Conservation (phyloP, 441 rosid species). For the Viola pubescens region DNA sequence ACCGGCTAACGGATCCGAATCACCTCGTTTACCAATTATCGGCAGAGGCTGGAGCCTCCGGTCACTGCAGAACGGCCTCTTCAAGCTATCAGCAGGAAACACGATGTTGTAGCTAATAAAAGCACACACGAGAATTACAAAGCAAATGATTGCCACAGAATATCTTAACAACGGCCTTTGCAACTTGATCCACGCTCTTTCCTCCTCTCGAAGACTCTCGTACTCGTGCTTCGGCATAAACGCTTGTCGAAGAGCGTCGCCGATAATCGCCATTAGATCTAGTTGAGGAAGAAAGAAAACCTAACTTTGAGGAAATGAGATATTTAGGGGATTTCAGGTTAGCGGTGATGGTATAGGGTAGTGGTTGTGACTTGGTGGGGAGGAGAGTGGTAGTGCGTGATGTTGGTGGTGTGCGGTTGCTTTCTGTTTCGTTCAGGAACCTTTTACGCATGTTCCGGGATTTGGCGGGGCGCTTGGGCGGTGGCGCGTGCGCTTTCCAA, state of each 20-base stretch:
- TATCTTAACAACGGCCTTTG: conserved; percentile 43
- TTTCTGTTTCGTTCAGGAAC: background rate
- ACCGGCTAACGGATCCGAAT: conserved; percentile 55
- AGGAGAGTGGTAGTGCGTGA: background rate
- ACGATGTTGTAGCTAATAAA: conserved; percentile 65
- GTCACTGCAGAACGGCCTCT: conserved; percentile 66
- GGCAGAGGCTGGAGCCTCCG: conserved; percentile 51
- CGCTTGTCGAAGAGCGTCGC: conserved; percentile 80
- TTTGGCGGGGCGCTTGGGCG: background rate
- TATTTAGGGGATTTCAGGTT: background rate
- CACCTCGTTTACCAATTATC: conserved; percentile 35
- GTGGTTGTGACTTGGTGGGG: no score
- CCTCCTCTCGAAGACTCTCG: conserved; percentile 69
- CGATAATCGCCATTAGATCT: conserved; percentile 52
- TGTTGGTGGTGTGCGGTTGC: background rate
- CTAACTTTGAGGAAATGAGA: no score
- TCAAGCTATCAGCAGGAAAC: conserved; percentile 45
- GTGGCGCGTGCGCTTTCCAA: background rate
- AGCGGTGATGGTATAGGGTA: background rate
- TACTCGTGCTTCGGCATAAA: conserved; percentile 88
- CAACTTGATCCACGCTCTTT: conserved; percentile 65
- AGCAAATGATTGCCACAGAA: conserved; percentile 28
- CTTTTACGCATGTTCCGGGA: background rate
- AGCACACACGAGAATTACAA: conserved; percentile 41
- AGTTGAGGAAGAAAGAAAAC: no score